These are phyloP conservation scores for Pleodorina starrii DNA, from an alignment of 139 green algal genomes.

Conservation along the genomic window DNA sequence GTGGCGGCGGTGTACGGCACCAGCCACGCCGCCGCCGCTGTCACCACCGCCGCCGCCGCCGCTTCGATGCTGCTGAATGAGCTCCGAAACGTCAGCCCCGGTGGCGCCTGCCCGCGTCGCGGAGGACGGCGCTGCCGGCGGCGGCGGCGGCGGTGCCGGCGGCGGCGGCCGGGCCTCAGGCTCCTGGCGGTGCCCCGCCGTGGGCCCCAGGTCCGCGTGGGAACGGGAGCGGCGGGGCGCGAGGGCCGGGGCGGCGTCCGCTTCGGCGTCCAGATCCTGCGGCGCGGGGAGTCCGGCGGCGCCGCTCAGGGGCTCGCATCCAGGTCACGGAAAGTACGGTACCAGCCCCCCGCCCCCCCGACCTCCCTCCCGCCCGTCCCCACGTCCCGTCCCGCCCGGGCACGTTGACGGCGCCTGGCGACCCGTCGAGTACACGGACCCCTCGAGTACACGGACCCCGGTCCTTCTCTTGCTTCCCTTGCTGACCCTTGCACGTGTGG, in stretches of 20 bases:
- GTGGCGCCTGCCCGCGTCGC: background rate
- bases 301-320: too few relatives aligned
- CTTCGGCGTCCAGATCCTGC: too few relatives aligned
- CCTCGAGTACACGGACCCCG: too few relatives aligned
- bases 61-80: background rate
- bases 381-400: too few relatives aligned
- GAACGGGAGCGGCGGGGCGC: background rate
- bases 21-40: background rate
- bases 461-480: too few relatives aligned
- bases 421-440: too few relatives aligned
- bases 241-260: background rate
- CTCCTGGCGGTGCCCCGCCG: background rate
- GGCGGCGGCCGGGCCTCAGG: background rate
- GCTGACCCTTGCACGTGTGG: too few relatives aligned
- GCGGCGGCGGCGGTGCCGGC: background rate
- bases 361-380: too few relatives aligned
- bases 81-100: background rate
- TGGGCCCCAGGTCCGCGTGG: background rate
- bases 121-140: background rate
- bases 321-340: too few relatives aligned
- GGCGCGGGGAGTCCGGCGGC: too few relatives aligned
- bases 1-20: conserved; percentile 4
- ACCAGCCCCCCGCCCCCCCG: too few relatives aligned
- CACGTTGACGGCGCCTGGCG: too few relatives aligned
- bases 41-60: background rate